Evolutionary conservation across 140 eudicot genomes (phyloP).

Genomic region (Stevia rebaudiana): DNA sequence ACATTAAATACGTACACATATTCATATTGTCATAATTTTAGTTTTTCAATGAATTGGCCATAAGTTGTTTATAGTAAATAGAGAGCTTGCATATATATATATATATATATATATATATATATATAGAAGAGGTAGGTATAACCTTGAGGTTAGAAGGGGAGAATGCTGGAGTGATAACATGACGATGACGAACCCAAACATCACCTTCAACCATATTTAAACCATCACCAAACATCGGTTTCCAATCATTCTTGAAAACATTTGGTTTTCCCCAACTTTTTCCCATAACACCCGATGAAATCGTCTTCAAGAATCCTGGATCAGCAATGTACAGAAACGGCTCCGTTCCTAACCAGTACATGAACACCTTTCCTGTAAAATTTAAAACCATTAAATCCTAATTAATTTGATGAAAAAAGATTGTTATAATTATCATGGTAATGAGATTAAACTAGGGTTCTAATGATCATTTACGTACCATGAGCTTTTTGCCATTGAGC

Average conservation of each 20-base stretch:
- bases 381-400: not conserved
- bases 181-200: slow-evolving; percentile 94
- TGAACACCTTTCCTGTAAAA: slow-evolving; percentile 74
- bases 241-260: slow-evolving; percentile 75
- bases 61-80: no score
- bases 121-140: no score
- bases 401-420: not conserved
- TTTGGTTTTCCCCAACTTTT: slow-evolving; percentile 94
- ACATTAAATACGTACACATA: no score
- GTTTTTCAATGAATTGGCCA: no score
- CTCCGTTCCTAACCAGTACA: slow-evolving; percentile 93
- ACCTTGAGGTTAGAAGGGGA: slow-evolving; percentile 84
- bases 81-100: no score
- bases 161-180: slow-evolving; percentile 84
- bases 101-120: no score
- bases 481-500: slow-evolving; percentile 64
- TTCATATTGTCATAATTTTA: no score
- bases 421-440: no score
- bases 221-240: slow-evolving; percentile 92
- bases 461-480: slow-evolving; percentile 27
- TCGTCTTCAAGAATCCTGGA: slow-evolving; percentile 65
- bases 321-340: slow-evolving; percentile 83
- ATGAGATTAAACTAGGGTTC: no score
- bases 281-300: slow-evolving; percentile 63
- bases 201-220: slow-evolving; percentile 83